Evolutionary conservation across 176 grass and related monocot genomes (phyloP), one percentile per base, ranked within the genome.

Genomic region (Cenchrus fungigraminus): DNA sequence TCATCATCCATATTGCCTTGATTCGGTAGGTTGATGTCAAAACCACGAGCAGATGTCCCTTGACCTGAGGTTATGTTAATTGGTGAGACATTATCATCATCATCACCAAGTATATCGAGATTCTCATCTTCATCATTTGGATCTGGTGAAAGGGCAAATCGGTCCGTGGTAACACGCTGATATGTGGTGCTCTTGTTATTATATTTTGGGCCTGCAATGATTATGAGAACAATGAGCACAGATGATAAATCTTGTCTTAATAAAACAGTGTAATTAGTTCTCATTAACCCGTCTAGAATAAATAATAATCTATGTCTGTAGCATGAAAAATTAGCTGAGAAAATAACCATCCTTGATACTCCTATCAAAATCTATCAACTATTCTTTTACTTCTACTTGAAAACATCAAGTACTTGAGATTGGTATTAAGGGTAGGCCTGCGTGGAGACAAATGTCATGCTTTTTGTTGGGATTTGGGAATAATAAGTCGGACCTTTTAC

Each of bases 31-130:
- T 99, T 96, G 55, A 96, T 96, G 55, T 94, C 93, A 61, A 96
- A 91, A 58, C 86, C 84, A 2, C n/a, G 28, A 22, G 55, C 64
- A 75, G 81, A 68, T 9, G 52, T 65, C 67, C 34, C 86, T 64
- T 88, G 81, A 12, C 77, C 82, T 20, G 76, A 43, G 12, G 50
- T 20, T 29, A 77, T 73, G 49, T 86, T 87, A 71, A 86, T 91
- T 1, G 89, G 89, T 54, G 87, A 92, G 15, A 70, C 87, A 74
- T 76, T 81, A 69, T 92, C 93, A 65, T 71, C 79, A 59, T 95
- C 92, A 31, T 92, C 96, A 29, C 93, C 93, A 63, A 95, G 74
- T 84, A 98, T 98, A 82, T 98, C 93, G 17, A 98, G 83, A 63
- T 98, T 91, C 50, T 91, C 86, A 22, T 94, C 92, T 56, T 83